Evolutionary conservation across 805 yeast genomes (phyloP).

Genomic region (Candida odintsovae): DNA sequence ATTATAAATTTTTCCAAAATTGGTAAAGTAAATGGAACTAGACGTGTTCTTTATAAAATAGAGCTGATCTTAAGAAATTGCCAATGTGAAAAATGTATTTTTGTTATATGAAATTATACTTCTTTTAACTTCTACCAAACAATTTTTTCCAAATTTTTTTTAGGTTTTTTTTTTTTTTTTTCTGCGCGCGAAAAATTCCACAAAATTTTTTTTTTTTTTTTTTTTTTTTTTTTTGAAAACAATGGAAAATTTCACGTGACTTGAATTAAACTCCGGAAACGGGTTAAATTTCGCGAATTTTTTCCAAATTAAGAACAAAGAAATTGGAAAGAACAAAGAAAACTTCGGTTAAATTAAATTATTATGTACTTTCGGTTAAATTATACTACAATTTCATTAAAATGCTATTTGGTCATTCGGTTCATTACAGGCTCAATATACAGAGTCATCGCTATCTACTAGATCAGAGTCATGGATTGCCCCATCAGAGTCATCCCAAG

Average conservation of each 20-base stretch:
- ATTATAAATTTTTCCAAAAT: background rate
- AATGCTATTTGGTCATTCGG: background rate
- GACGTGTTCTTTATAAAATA: background rate
- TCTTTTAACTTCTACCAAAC: background rate
- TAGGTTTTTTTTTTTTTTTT: background rate
- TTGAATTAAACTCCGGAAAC: background rate
- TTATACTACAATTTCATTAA: too few species aligned
- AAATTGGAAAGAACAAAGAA: background rate
- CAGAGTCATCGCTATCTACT: background rate
- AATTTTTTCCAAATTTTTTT: conserved; percentile 1
- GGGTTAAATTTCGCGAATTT: background rate
- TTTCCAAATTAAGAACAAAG: too few species aligned
- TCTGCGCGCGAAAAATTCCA: too few species aligned
- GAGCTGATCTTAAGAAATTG: background rate
- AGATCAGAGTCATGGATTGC: background rate
- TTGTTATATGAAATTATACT: background rate
- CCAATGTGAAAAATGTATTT: background rate
- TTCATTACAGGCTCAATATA: background rate
- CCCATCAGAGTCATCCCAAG: background rate
- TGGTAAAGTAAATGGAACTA: background rate
- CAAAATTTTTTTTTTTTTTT: background rate
- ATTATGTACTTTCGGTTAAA: too few species aligned
- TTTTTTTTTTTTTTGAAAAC: background rate
- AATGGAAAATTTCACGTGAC: conserved; percentile 1
- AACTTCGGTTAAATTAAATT: background rate